phyloP scores from a whole-genome alignment of 129 eudicot species.

The Flaveria sonorensis region DNA sequence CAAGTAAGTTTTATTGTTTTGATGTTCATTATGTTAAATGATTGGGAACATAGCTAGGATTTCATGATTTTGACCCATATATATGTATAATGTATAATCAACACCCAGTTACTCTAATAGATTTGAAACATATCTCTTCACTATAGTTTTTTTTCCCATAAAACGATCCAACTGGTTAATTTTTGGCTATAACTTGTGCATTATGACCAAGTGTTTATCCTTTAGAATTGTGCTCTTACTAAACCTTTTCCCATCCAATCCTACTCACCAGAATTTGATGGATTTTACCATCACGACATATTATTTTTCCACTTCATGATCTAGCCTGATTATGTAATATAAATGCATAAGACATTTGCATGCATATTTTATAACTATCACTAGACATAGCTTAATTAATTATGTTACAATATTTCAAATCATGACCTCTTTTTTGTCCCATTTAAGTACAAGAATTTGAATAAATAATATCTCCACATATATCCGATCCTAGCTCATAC shows the following conservation, averaged over 20 bases:
- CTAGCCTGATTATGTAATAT: not conserved
- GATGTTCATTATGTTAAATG: too few relatives aligned
- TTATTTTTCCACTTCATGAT: not conserved
- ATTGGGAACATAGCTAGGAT: too few relatives aligned
- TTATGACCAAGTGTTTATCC: too few relatives aligned
- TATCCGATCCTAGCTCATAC: conserved; percentile 11
- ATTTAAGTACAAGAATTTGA: not conserved
- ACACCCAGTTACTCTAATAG: too few relatives aligned
- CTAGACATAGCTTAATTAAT: not conserved
- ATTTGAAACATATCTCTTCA: too few relatives aligned
- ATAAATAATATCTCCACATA: not conserved
- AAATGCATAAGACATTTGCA: not conserved
- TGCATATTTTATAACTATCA: not conserved
- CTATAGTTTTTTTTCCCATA: too few relatives aligned
- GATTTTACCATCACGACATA: not conserved
- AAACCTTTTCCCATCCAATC: not conserved
- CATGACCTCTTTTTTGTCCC: conserved; percentile 15
- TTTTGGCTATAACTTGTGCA: too few relatives aligned
- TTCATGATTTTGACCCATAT: too few relatives aligned
- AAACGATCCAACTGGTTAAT: too few relatives aligned
- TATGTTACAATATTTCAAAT: not conserved
- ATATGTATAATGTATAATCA: too few relatives aligned
- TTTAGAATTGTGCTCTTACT: not conserved
- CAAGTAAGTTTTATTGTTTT: too few relatives aligned
- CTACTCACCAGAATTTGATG: not conserved